Evolutionary conservation across 129 eudicot genomes (phyloP).

Genomic region (Chrysanthemum seticuspe): DNA sequence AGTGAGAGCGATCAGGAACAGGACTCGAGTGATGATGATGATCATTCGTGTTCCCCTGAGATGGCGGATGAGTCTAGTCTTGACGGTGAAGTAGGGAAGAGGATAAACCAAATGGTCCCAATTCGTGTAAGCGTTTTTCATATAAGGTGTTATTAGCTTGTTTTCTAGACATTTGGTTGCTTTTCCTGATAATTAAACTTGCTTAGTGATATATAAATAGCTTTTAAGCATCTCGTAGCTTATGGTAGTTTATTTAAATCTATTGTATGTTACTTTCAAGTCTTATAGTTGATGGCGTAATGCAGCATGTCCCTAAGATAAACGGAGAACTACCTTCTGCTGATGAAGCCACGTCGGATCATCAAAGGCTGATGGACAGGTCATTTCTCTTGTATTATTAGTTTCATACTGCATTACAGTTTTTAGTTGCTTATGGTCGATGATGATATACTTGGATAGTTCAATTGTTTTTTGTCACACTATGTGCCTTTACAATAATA

Average conservation of each 20-base stretch:
- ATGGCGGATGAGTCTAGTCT: conserved; percentile 57
- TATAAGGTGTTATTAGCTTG: not conserved
- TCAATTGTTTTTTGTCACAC: conserved; percentile 8
- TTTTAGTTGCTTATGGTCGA: conserved; percentile 12
- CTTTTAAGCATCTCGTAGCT: not conserved
- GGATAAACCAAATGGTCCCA: conserved; percentile 67
- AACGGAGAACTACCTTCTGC: conserved; percentile 79
- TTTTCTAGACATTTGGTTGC: not conserved
- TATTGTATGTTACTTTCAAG: not conserved
- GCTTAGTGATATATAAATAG: conserved; percentile 1
- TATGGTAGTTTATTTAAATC: not conserved
- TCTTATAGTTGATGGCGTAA: conserved; percentile 20
- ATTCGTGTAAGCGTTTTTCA: conserved; percentile 59
- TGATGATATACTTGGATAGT: not conserved
- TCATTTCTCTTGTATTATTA: conserved; percentile 11
- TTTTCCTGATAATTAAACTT: conserved; percentile 6
- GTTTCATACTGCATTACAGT: not conserved
- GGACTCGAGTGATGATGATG: conserved; percentile 19
- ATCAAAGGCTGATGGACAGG: conserved; percentile 72
- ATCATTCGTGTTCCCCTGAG: conserved; percentile 43
- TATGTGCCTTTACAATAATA: not conserved
- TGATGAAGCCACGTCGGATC: conserved; percentile 75
- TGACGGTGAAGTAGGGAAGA: conserved; percentile 81
- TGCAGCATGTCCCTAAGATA: conserved; percentile 86
- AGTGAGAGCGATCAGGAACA: conserved; percentile 27